phyloP scores from a whole-genome alignment of 2,329 filamentous ascomycete species.

The Pseudohalonectria lignicola region DNA sequence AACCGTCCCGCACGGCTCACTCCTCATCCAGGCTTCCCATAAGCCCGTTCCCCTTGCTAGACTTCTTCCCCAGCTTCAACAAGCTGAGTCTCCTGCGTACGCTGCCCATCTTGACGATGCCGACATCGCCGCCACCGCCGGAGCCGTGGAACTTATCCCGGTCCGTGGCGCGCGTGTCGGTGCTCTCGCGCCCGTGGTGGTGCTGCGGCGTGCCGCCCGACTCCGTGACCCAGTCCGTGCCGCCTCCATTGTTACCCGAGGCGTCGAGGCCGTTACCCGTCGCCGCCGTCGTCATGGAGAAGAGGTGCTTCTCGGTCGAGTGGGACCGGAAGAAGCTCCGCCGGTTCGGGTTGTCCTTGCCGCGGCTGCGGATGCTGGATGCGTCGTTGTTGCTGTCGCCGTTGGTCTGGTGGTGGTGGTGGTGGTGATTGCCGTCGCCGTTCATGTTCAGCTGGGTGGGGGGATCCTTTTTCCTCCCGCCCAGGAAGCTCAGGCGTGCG shows the following conservation, averaged over 20 bases:
- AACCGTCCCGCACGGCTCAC: no score
- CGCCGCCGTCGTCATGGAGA: neutral
- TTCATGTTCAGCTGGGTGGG: slow-evolving; percentile 11
- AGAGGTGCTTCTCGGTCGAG: slow-evolving; percentile 1
- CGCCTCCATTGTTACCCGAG: no score
- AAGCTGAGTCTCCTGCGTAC: slow-evolving; percentile 72
- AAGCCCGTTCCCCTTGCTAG: slow-evolving; percentile 39
- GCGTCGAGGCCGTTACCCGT: slow-evolving; percentile 1
- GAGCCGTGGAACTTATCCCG: slow-evolving; percentile 4
- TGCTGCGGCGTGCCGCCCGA: slow-evolving; percentile 6
- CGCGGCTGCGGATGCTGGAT: slow-evolving; percentile 15
- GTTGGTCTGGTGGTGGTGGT: slow-evolving; percentile 3
- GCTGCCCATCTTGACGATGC: slow-evolving; percentile 39
- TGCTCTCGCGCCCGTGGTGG: slow-evolving; percentile 12
- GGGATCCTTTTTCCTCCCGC: slow-evolving; percentile 36
- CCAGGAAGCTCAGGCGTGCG: slow-evolving; percentile 45
- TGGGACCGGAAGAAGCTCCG: slow-evolving; percentile 34
- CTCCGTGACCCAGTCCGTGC: slow-evolving; percentile 20
- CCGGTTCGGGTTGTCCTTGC: slow-evolving; percentile 23
- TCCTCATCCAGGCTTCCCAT: slow-evolving; percentile 48
- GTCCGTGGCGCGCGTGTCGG: slow-evolving; percentile 9
- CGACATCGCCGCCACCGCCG: slow-evolving; percentile 9
- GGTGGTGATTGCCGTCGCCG: slow-evolving; percentile 4
- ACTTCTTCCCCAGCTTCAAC: slow-evolving; percentile 63
- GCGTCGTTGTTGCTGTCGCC: slow-evolving; percentile 14